Evolutionary conservation across 2,329 filamentous ascomycete genomes (phyloP).

Genomic region (Didymella glomerata): DNA sequence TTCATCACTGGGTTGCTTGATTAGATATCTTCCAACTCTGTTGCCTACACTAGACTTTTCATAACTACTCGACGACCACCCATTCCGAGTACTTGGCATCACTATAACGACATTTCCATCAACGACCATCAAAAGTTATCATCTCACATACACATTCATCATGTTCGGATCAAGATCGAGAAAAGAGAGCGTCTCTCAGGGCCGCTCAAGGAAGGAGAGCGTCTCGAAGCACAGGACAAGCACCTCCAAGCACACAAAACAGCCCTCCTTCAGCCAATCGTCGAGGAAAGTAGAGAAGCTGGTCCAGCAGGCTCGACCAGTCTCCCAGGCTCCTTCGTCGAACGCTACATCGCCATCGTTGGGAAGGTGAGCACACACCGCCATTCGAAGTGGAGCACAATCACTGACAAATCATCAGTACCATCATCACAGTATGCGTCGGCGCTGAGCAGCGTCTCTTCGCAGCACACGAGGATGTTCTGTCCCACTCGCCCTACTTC

Average conservation of each 20-base stretch:
- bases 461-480: constrained; percentile 87
- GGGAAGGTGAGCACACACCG: constrained; percentile 44
- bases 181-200: constrained; percentile 47
- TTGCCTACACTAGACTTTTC: constrained; percentile 40
- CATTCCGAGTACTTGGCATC: constrained; percentile 25
- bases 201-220: constrained; percentile 45
- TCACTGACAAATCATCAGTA: constrained; percentile 40
- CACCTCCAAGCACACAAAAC: constrained; percentile 49
- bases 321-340: constrained; percentile 42
- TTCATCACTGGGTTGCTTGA: constrained; percentile 33
- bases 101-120: constrained; percentile 18
- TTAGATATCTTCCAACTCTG: constrained; percentile 37
- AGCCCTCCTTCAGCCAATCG: constrained; percentile 49
- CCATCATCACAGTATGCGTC: constrained; percentile 81
- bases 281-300: constrained; percentile 47
- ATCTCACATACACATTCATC: constrained; percentile 25
- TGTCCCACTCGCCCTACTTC: constrained; percentile 82
- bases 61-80: constrained; percentile 41
- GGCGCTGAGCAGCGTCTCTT: constrained; percentile 87
- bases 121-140: constrained; percentile 22
- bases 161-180: constrained; percentile 51
- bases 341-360: constrained; percentile 49
- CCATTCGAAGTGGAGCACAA: constrained; percentile 5
- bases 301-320: constrained; percentile 44
- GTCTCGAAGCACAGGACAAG: constrained; percentile 52